phyloP scores from a whole-genome alignment of 805 yeast species.

The Vanderwaltozyma polyspora region DNA sequence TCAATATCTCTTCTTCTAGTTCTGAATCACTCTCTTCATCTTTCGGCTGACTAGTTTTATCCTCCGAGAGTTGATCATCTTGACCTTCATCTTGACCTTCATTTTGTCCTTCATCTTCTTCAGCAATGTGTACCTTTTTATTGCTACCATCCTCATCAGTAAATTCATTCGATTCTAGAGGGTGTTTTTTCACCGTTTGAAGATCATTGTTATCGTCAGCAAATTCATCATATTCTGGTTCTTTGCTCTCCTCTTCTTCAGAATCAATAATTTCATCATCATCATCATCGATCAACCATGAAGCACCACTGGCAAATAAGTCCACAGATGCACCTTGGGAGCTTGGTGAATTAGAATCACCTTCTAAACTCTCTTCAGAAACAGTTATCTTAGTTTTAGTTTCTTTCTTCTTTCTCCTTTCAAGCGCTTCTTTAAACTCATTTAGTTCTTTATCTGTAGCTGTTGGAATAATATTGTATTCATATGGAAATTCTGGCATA shows the following conservation, averaged over 20 bases:
- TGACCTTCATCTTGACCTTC: too few relatives aligned
- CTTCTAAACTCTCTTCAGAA: conserved; percentile 10
- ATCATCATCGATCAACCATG: conserved; percentile 26
- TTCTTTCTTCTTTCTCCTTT: conserved; percentile 30
- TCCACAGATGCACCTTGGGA: conserved; percentile 7
- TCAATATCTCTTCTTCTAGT: conserved; percentile 23
- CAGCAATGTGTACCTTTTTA: conserved; percentile 1
- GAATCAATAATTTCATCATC: conserved; percentile 20
- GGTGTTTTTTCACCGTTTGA: conserved; percentile 3
- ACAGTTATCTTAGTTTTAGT: conserved; percentile 27
- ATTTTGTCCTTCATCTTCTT: conserved; percentile 4
- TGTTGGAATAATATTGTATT: conserved; percentile 40
- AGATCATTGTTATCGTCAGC: conserved; percentile 2
- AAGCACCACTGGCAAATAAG: conserved; percentile 22
- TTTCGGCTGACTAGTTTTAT: too few relatives aligned
- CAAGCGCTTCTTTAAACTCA: conserved; percentile 23
- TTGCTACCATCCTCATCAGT: background rate
- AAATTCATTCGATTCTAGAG: background rate
- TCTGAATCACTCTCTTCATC: conserved; percentile 19
- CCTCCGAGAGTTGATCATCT: too few relatives aligned
- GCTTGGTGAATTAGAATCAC: conserved; percentile 4
- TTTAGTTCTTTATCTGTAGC: conserved; percentile 33
- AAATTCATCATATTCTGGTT: conserved; percentile 6
- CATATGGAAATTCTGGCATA: conserved; percentile 50
- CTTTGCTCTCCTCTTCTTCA: conserved; percentile 15